phyloP scores from a whole-genome alignment of 352 stramenopile genomes.

The Blastocystis sp. region DNA sequence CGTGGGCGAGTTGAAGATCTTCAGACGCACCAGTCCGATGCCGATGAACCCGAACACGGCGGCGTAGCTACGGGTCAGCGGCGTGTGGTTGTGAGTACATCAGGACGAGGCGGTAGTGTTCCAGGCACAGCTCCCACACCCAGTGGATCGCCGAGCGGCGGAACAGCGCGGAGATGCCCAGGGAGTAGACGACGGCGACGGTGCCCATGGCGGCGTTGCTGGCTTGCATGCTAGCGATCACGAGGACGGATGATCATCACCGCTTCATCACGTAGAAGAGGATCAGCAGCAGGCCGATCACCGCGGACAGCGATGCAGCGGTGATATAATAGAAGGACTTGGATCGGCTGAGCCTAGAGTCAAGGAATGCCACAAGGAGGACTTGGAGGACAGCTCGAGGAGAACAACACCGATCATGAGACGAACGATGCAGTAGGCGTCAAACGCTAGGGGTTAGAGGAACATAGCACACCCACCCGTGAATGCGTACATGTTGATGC shows the following conservation, averaged over 20 bases:
- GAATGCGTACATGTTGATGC: background rate
- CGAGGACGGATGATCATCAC: background rate
- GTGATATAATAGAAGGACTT: slow-evolving; percentile 67
- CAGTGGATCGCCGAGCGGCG: background rate
- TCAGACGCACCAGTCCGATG: slow-evolving; percentile 38
- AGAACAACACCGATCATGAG: slow-evolving; percentile 12
- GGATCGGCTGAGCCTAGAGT: slow-evolving; percentile 36
- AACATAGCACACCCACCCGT: background rate
- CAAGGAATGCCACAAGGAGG: background rate
- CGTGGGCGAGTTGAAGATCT: slow-evolving; percentile 13
- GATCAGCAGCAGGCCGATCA: slow-evolving; percentile 56
- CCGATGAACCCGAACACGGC: slow-evolving; percentile 59
- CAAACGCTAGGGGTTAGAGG: slow-evolving; percentile 3
- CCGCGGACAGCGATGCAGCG: slow-evolving; percentile 27
- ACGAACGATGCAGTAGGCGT: background rate
- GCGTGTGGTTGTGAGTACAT: background rate
- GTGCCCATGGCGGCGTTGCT: slow-evolving; percentile 49
- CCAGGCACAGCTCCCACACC: slow-evolving; percentile 9
- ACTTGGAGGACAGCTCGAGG: slow-evolving; percentile 1
- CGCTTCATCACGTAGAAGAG: slow-evolving; percentile 55
- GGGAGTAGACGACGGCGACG: slow-evolving; percentile 23
- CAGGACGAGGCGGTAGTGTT: slow-evolving; percentile 56
- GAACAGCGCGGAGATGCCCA: background rate
- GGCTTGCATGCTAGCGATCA: slow-evolving; percentile 1
- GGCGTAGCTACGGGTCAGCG: background rate